These are phyloP conservation scores for Spergularia bocconei DNA, from an alignment of 148 eudicot genomes.

Conservation along the genomic window DNA sequence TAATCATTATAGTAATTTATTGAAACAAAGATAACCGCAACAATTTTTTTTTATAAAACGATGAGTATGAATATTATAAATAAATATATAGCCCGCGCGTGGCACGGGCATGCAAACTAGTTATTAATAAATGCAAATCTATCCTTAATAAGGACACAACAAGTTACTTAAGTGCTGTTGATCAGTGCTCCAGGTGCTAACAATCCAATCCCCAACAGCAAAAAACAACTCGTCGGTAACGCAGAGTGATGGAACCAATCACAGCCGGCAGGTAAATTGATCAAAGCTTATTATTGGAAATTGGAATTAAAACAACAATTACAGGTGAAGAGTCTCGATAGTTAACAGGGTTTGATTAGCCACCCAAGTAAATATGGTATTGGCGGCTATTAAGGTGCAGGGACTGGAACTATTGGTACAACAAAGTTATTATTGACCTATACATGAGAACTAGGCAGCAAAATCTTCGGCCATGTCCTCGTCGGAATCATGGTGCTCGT, in stretches of 20 bases:
- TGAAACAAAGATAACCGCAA: too few relatives aligned
- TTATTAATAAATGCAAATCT: too few relatives aligned
- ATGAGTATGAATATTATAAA: too few relatives aligned
- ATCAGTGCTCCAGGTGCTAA: not conserved
- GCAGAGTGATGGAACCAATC: conserved; percentile 9
- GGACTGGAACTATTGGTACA: conserved; percentile 3
- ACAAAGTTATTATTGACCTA: not conserved
- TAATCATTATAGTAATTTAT: too few relatives aligned
- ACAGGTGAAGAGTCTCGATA: conserved; percentile 14
- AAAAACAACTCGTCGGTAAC: not conserved
- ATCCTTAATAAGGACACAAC: too few relatives aligned
- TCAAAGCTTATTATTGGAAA: not conserved
- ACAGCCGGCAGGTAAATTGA: not conserved
- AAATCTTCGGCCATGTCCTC: conserved; percentile 31
- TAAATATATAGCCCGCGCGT: too few relatives aligned
- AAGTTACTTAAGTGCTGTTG: too few relatives aligned
- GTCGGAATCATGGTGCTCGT: conserved; percentile 38
- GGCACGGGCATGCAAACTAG: too few relatives aligned
- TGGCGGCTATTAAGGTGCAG: not conserved
- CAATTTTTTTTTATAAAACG: too few relatives aligned
- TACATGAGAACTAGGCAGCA: conserved; percentile 21
- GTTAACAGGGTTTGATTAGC: not conserved
- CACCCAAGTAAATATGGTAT: conserved; percentile 6
- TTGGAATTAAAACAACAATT: not conserved
- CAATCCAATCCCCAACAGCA: not conserved